phyloP scores from a whole-genome alignment of 2,329 filamentous ascomycete genomes.

The Xylariaceae sp. region DNA sequence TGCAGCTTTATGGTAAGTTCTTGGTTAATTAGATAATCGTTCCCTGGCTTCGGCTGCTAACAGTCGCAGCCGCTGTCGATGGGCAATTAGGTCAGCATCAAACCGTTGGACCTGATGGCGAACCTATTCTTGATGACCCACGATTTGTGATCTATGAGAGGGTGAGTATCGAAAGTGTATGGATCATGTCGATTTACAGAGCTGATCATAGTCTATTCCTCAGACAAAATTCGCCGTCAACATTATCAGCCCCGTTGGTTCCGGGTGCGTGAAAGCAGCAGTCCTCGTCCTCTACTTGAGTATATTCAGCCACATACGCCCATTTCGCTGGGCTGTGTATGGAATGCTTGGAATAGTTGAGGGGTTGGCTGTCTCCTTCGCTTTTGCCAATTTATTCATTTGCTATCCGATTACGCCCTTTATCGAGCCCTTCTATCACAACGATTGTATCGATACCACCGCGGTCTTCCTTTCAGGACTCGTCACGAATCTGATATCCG shows the following conservation, averaged over 20 bases:
- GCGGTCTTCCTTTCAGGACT: conserved; percentile 34
- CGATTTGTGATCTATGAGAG: conserved; percentile 33
- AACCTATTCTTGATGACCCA: conserved; percentile 31
- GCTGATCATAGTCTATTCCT: background rate
- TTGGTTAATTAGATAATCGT: background rate
- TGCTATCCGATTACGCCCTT: conserved; percentile 37
- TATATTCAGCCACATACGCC: conserved; percentile 26
- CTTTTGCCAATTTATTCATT: conserved; percentile 39
- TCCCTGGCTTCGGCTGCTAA: background rate
- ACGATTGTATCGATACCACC: conserved; percentile 33
- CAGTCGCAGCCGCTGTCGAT: conserved; percentile 24
- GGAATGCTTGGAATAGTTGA: conserved; percentile 26
- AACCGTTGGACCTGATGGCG: conserved; percentile 20
- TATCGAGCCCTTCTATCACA: conserved; percentile 36
- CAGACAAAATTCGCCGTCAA: conserved; percentile 35
- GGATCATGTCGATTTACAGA: background rate
- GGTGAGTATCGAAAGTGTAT: conserved; percentile 21
- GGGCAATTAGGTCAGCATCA: conserved; percentile 33
- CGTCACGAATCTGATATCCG: conserved; percentile 34
- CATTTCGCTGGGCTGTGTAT: conserved; percentile 26
- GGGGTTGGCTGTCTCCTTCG: conserved; percentile 36
- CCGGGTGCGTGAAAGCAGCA: conserved; percentile 32
- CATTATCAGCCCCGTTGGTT: conserved; percentile 28
- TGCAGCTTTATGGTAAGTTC: conserved; percentile 25
- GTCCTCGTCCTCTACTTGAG: conserved; percentile 32